Evolutionary conservation across 139 green algal genomes (phyloP), one percentile per base, ranked within the genome.

Genomic region (Asterochloris erici): DNA sequence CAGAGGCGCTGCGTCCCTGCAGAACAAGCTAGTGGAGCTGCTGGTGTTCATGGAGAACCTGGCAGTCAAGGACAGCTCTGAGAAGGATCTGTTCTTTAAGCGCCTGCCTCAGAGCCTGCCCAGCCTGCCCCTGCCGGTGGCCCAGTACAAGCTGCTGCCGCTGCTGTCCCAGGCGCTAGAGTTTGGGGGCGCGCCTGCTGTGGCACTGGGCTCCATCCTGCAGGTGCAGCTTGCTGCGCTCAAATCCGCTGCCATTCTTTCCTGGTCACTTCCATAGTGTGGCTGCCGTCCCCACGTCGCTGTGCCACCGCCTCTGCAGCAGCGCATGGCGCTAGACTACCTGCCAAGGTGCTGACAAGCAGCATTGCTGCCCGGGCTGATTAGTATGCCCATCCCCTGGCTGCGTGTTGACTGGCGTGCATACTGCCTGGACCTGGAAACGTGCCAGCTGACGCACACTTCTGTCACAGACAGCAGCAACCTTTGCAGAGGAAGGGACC

Each of bases 31-130:
- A 68, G 93, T 98, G 73, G 94, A 98, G 64, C 93, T 93, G 15
- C 91, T 98, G 27, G 86, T 84, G 6, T 99, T 98, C 86, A 90
- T 99, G 89, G 95, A 99, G 79, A 95, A 96, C 73, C 93, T 99
- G 47, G 86, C 89, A 0, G 85, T 96, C 71, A 96, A 96, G 87
- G 96, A 99, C 79, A 68, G 73, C 11, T 73, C 85, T 47, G 93
- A 97, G 70, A 96, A 96, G 90, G 91, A 87, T 23, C 19, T 73
- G 24, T 87, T 83, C 79, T 87, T 87, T 74, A 87, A 84, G 61
- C 64, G 70, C 19, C 84, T 87, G 79, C 84, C 84, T 12, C 23
- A 54, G 21, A 38, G 69, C 26, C 24, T 87, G 19, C 84, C 84
- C 0, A 10, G n/a, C 68, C 63, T 87, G 63, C 84, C 84, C 11